Evolutionary conservation across 2,329 filamentous ascomycete genomes (phyloP).

Genomic region (Huntiella moniliformis): DNA sequence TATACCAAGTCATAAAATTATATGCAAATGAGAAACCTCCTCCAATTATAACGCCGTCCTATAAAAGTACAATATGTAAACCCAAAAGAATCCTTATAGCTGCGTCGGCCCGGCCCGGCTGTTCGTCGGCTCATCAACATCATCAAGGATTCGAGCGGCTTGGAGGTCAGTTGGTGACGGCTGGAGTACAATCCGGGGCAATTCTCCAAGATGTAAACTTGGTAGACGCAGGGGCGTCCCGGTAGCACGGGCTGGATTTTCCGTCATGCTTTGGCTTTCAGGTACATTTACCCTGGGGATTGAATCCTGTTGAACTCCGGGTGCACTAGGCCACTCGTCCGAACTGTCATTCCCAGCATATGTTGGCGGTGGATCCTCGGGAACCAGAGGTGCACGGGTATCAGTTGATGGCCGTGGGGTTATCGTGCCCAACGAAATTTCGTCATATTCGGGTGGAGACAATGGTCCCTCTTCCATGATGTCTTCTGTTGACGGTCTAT

Average conservation of each 20-base stretch:
- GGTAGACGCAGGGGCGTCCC: constrained; percentile 27
- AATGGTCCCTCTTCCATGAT: background rate
- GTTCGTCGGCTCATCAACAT: background rate
- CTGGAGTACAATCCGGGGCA: constrained; percentile 42
- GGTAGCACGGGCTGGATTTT: constrained; percentile 14
- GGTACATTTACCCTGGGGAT: background rate
- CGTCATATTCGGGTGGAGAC: constrained; percentile 8
- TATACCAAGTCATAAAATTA: too few relatives aligned
- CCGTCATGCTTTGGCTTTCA: background rate
- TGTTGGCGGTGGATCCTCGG: constrained; percentile 28
- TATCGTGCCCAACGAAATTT: constrained; percentile 13
- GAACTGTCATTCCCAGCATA: constrained; percentile 23
- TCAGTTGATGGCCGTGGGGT: constrained; percentile 11
- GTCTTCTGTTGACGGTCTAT: background rate
- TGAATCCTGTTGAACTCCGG: too few relatives aligned
- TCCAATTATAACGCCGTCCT: too few relatives aligned
- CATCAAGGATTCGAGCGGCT: background rate
- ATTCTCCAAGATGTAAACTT: constrained; percentile 27
- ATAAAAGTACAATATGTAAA: too few relatives aligned
- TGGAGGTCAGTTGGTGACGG: constrained; percentile 23
- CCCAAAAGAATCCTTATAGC: too few relatives aligned
- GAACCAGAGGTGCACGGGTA: constrained; percentile 20
- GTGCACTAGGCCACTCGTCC: background rate
- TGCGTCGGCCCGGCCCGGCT: too few relatives aligned
- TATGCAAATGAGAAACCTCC: too few relatives aligned